Percentiles rank a stretch among this genome's conserved stretches.
Evolutionary conservation across 164 flowering plant species (phyloP).

Genomic region (Berberis thunbergii): DNA sequence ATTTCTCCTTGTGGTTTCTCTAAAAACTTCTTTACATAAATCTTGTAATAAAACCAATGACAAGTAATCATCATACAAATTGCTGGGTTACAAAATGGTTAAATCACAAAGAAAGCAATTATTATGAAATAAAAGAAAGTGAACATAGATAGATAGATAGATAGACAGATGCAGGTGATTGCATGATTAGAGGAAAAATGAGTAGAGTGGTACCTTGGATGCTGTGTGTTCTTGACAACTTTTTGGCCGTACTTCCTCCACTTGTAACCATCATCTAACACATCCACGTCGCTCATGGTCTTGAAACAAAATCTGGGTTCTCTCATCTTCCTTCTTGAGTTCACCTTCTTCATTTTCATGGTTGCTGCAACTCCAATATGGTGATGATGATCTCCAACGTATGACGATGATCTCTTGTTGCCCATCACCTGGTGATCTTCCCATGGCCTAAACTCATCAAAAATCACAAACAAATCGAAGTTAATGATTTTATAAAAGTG

Average conservation of each 20-base stretch:
- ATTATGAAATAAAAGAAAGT: background rate
- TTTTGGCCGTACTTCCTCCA: constrained; percentile 96
- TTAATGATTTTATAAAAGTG: too few species aligned
- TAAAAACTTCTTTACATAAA: too few species aligned
- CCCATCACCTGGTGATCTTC: constrained; percentile 28
- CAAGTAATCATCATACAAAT: too few species aligned
- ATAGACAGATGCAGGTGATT: background rate
- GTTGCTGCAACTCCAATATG: constrained; percentile 35
- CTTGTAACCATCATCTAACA: constrained; percentile 86
- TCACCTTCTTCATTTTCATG: constrained; percentile 80
- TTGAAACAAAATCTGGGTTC: constrained; percentile 96
- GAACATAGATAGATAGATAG: background rate
- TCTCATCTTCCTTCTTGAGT: constrained; percentile 70
- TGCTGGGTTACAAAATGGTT: too few species aligned
- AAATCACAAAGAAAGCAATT: too few species aligned
- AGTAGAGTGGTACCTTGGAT: constrained; percentile 53
- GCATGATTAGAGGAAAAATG: background rate
- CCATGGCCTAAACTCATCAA: constrained; percentile 40
- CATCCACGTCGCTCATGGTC: constrained; percentile 84
- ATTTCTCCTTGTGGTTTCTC: too few species aligned
- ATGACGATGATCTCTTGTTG: constrained; percentile 23
- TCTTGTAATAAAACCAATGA: too few species aligned
- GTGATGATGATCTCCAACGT: constrained; percentile 13
- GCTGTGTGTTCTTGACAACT: constrained; percentile 84
- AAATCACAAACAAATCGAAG: constrained; percentile 9